Base-by-base conservation (phyloP, 2,329 filamentous ascomycete genomes). In the Cadophora sp. region DNA sequence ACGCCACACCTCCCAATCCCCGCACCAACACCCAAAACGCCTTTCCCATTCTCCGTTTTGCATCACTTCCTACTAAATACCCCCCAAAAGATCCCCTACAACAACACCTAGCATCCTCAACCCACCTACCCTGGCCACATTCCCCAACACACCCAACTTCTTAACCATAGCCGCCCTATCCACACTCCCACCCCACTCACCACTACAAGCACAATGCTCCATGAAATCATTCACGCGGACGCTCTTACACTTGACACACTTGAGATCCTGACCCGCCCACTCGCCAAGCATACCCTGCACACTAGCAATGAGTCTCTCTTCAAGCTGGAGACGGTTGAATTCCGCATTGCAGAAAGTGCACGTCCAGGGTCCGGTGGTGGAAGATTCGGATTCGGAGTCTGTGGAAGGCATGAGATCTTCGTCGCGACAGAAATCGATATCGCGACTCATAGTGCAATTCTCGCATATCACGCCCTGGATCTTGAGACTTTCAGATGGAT, bases 181-280 rank as follows among this genome's bases (percentile, higher is more conserved):
- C 67, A 94, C 83, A 22, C 89, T 92, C 71, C 88, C 88, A 20
- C 84, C 85, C 96, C 96, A 99, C 67, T 87, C 86, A 3, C 96
- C 96, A 68, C 92, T 93, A 82, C 96, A 99, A 13, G 90, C 91
- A 80, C 96, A 99, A 79, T 98, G 94, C 78, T 97, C 95, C 89
- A 96, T 94, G 74, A 98, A 96, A 75, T 97, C 95, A 77, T 97
- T 98, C 48, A 92, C 84, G 76, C 93, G 83, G 47, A 97, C 79
- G 73, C 93, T 93, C 39, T 85, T 87, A 78, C 89, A 91, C 67
- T 85, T 84, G 0, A 58, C 67, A 72, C 96, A 99, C 80, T 93
- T 93, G 66, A 98, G 80, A 78, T 99, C 96, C 81, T 98, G 95
- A 41, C 90, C 92, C 70, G 89, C 85, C 94, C 96, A 99, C 73